A percentile compares a stretch with the other conserved stretches of the same genome.
Conservation (phyloP, 768 basidiomycete species). For the Trametes coccinea region DNA sequence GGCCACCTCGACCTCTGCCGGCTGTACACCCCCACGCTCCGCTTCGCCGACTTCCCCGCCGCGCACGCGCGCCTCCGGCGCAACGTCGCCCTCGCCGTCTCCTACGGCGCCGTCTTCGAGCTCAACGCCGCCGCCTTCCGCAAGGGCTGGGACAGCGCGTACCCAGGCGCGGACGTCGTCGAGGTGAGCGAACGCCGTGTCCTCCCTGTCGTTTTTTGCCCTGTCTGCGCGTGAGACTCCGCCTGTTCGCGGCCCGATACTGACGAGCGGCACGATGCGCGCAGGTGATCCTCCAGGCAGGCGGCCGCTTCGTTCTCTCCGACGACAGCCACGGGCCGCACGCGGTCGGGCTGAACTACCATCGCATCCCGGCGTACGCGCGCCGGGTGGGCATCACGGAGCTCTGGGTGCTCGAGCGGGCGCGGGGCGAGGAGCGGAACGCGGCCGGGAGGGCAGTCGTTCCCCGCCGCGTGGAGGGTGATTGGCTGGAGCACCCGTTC, state of each 20-base stretch:
- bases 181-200: slow-evolving; percentile 48
- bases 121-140: slow-evolving; percentile 89
- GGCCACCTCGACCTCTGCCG: slow-evolving; percentile 95
- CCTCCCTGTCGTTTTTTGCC: no score
- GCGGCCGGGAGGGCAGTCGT: slow-evolving; percentile 45
- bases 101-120: slow-evolving; percentile 92
- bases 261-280: neutral
- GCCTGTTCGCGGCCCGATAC: neutral
- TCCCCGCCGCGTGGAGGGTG: slow-evolving; percentile 46
- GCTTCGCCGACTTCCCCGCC: slow-evolving; percentile 53
- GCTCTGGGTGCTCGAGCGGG: slow-evolving; percentile 60
- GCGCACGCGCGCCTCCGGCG: slow-evolving; percentile 69
- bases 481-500: slow-evolving; percentile 62
- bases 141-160: slow-evolving; percentile 85
- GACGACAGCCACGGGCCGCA: slow-evolving; percentile 95
- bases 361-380: slow-evolving; percentile 64
- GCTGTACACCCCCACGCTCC: slow-evolving; percentile 69
- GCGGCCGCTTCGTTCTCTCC: slow-evolving; percentile 82
- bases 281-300: slow-evolving; percentile 68
- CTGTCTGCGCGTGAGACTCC: no score
- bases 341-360: slow-evolving; percentile 86
- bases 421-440: slow-evolving; percentile 37
- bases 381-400: slow-evolving; percentile 57
- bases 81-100: slow-evolving; percentile 71
- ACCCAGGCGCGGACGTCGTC: slow-evolving; percentile 79